phyloP scores from a whole-genome alignment of 2,329 filamentous ascomycete species.

The Amphichorda felina region DNA sequence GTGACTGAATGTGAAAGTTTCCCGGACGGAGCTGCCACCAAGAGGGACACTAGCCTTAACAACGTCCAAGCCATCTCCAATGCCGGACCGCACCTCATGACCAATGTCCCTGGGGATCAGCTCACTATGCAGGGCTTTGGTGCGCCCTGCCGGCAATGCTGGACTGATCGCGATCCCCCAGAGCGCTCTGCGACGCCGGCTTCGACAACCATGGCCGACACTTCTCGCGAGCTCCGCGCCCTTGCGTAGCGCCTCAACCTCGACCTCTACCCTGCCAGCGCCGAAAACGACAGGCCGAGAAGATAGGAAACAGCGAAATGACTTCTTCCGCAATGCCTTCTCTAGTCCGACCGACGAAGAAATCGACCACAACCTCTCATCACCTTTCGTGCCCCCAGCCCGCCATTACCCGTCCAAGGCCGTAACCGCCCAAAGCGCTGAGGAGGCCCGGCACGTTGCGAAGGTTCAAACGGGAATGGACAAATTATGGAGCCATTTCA shows the following conservation, averaged over 20 bases:
- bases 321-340: conserved; percentile 1
- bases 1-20: too few species aligned
- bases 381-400: conserved; percentile 5
- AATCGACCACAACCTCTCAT: neutral
- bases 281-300: conserved; percentile 1
- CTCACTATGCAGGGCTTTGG: conserved; percentile 27
- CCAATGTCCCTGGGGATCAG: conserved; percentile 34
- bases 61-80: too few species aligned
- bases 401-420: conserved; percentile 4
- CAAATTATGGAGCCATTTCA: conserved; percentile 16
- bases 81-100: conserved; percentile 5
- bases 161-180: neutral
- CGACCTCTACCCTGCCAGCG: neutral
- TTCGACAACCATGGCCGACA: neutral
- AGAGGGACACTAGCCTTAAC: too few species aligned
- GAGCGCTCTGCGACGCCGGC: neutral
- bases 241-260: too few species aligned
- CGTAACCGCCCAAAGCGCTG: conserved; percentile 5
- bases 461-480: conserved; percentile 24
- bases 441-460: conserved; percentile 11
- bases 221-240: neutral
- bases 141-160: conserved; percentile 16
- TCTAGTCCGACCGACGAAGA: conserved; percentile 1
- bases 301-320: conserved; percentile 1
- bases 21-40: too few species aligned